Evolutionary conservation across 2,329 filamentous ascomycete species (phyloP).

Genomic region (Pseudogymnoascus sp.): DNA sequence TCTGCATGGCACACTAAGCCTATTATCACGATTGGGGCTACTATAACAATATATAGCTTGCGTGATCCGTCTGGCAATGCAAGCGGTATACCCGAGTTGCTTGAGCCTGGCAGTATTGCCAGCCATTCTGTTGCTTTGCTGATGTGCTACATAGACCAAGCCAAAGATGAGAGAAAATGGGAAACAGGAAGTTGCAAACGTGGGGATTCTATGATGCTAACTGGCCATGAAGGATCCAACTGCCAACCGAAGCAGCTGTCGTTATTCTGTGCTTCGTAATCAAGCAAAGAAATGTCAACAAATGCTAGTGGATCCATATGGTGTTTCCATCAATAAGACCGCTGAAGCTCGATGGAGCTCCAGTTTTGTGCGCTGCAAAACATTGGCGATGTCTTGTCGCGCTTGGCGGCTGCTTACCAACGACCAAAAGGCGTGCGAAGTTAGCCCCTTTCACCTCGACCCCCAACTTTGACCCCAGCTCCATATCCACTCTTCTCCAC

Average conservation of each 20-base stretch:
- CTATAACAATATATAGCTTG: not conserved
- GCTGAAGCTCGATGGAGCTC: not conserved
- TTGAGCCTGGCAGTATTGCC: not conserved
- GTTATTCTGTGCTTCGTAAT: not conserved
- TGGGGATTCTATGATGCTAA: not conserved
- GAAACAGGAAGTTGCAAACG: not conserved
- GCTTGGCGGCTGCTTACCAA: conserved; percentile 9
- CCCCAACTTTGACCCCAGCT: conserved; percentile 4
- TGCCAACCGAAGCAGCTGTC: not conserved
- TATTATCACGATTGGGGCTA: not conserved
- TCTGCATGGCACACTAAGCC: not conserved
- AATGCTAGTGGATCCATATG: not conserved
- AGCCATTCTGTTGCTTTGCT: not conserved
- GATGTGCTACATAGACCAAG: not conserved
- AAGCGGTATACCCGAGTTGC: not conserved
- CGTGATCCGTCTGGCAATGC: not conserved
- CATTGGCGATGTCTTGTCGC: conserved; percentile 5
- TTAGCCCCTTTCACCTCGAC: not conserved
- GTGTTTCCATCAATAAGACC: not conserved
- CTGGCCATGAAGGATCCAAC: not conserved
- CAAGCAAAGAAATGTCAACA: not conserved
- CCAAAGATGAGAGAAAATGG: not conserved
- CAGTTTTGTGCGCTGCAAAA: not conserved
- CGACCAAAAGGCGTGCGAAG: not conserved
- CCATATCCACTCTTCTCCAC: conserved; percentile 5